Conservation (phyloP, 129 eudicot species). For the Ambrosia trifida region DNA sequence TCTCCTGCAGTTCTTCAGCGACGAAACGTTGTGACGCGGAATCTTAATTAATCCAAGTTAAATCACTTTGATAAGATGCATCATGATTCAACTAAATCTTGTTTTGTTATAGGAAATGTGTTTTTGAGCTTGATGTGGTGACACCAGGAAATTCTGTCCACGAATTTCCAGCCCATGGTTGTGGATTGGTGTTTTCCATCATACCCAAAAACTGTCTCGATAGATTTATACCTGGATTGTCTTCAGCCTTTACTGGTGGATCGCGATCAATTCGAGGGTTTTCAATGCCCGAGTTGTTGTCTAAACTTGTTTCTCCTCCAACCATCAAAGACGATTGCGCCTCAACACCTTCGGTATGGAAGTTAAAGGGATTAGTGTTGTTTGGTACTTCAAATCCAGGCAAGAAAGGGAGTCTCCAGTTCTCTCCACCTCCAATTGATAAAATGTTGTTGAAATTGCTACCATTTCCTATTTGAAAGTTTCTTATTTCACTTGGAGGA, state of each 20-base stretch:
- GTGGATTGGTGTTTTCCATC: constrained; percentile 31
- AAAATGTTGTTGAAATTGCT: constrained; percentile 25
- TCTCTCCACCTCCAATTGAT: constrained; percentile 41
- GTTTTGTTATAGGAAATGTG: constrained; percentile 41
- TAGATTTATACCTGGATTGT: constrained; percentile 32
- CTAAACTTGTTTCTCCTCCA: constrained; percentile 30
- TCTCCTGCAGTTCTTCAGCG: constrained; percentile 25
- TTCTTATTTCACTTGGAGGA: constrained; percentile 40
- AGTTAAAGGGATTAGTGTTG: constrained; percentile 34
- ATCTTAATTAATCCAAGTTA: constrained; percentile 12
- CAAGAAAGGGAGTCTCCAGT: constrained; percentile 56
- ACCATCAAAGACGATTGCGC: constrained; percentile 34
- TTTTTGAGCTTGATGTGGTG: constrained; percentile 46
- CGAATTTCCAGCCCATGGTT: constrained; percentile 56
- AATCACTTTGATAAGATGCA: constrained; percentile 21
- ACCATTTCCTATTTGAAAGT: constrained; percentile 41
- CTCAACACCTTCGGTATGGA: constrained; percentile 40
- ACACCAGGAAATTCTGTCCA: constrained; percentile 62
- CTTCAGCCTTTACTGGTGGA: constrained; percentile 43
- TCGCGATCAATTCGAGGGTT: constrained; percentile 11
- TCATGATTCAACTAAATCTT: background rate
- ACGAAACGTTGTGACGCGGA: background rate
- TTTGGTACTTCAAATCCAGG: constrained; percentile 43
- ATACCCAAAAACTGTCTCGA: constrained; percentile 45
- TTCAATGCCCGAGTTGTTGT: constrained; percentile 22